Evolutionary conservation across 306 rosid genomes (phyloP).

Genomic region (Gastrolobium villosum): DNA sequence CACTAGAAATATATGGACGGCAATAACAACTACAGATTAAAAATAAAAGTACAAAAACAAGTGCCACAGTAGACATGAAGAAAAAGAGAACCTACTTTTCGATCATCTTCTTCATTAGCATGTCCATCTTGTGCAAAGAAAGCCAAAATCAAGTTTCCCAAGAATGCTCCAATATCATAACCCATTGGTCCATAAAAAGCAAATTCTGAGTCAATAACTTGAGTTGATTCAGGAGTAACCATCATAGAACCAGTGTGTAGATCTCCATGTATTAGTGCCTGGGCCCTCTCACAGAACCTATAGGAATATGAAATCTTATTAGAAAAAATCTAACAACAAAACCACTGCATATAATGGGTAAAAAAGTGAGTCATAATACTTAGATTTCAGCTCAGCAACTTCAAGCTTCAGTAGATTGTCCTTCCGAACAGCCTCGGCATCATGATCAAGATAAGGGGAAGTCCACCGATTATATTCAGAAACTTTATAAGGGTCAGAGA

Average conservation of each 20-base stretch:
- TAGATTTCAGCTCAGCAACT: constrained; percentile 75
- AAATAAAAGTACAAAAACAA: not conserved
- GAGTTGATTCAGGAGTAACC: constrained; percentile 78
- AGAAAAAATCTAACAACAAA: constrained; percentile 9
- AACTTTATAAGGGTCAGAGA: no score
- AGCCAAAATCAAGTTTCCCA: constrained; percentile 83
- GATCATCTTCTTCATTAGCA: constrained; percentile 59
- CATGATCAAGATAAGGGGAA: constrained; percentile 79
- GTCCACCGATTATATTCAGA: no score
- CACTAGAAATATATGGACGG: constrained; percentile 21
- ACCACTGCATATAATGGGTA: not conserved
- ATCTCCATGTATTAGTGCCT: constrained; percentile 85
- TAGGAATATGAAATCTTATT: constrained; percentile 11
- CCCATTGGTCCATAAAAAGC: constrained; percentile 92
- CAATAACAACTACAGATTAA: constrained; percentile 17
- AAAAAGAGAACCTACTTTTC: constrained; percentile 56
- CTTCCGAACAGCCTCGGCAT: constrained; percentile 74
- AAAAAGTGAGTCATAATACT: constrained; percentile 46
- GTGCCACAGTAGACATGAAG: constrained; percentile 8
- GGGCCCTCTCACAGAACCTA: constrained; percentile 79
- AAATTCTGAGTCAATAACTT: constrained; percentile 87
- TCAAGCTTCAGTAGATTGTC: constrained; percentile 75
- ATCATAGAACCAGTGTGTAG: constrained; percentile 83
- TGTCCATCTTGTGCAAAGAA: constrained; percentile 88
- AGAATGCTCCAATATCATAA: constrained; percentile 78